These are phyloP conservation scores for Ophiostoma sp. DNA, from an alignment of 2,329 filamentous ascomycete genomes.

Conservation along the genomic window DNA sequence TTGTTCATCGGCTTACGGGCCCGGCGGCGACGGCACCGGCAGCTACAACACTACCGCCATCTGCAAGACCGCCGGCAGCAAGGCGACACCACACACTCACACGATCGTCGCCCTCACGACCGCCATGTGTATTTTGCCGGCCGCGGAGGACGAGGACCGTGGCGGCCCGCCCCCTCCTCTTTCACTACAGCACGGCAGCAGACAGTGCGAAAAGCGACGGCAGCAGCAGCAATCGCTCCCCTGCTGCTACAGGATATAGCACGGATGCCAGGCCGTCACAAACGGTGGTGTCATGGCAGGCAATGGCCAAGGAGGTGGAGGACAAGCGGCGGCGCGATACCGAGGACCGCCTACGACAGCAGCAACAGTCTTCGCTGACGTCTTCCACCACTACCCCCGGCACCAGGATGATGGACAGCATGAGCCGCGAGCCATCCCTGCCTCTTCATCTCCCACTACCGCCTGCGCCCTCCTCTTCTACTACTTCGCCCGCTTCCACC, in stretches of 20 bases:
- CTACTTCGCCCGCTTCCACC: neutral
- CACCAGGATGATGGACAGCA: slow-evolving; percentile 27
- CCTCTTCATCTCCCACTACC: neutral
- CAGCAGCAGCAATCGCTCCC: neutral
- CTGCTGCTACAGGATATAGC: neutral
- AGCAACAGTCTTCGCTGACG: neutral
- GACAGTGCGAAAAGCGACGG: neutral
- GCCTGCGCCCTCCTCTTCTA: neutral
- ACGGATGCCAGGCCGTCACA: neutral
- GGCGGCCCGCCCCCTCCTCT: neutral
- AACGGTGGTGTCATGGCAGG: slow-evolving; percentile 10
- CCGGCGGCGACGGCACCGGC: neutral
- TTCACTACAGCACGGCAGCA: slow-evolving; percentile 13
- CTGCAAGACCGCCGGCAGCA: neutral
- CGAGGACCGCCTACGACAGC: slow-evolving; percentile 7
- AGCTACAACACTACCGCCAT: neutral
- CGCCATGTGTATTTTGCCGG: neutral
- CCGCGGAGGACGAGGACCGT: neutral
- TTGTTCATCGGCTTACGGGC: neutral
- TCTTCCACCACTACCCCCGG: slow-evolving; percentile 18
- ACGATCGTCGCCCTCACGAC: neutral
- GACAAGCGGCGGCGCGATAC: slow-evolving; percentile 3
- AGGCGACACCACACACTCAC: slow-evolving; percentile 1
- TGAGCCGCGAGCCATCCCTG: slow-evolving; percentile 27
- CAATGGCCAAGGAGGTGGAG: slow-evolving; percentile 17